Evolutionary conservation across 305 asterid species (phyloP).

Genomic region (Andrographis paniculata): DNA sequence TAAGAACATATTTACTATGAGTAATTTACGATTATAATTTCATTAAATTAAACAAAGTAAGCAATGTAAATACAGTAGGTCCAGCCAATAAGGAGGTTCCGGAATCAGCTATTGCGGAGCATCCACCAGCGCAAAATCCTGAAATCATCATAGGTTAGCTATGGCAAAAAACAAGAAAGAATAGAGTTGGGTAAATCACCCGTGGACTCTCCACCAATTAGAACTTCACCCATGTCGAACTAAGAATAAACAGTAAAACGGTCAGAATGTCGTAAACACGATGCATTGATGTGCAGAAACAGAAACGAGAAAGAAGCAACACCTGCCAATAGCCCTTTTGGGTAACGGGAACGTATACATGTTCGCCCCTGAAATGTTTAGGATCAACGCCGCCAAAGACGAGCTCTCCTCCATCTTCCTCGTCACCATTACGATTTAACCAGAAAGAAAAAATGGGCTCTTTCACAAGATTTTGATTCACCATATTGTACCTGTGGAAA

Average conservation of each 20-base stretch:
- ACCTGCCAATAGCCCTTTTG: slow-evolving; percentile 98
- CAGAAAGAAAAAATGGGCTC: slow-evolving; percentile 81
- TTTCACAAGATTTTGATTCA: slow-evolving; percentile 69
- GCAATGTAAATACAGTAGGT: slow-evolving; percentile 66
- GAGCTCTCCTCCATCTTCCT: slow-evolving; percentile 79
- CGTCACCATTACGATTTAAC: slow-evolving; percentile 57
- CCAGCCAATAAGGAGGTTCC: slow-evolving; percentile 93
- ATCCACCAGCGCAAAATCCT: slow-evolving; percentile 75
- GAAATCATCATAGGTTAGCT: slow-evolving; percentile 10
- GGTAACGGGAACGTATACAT: slow-evolving; percentile 76
- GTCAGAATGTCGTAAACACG: slow-evolving; percentile 3
- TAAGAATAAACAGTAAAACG: slow-evolving; percentile 25
- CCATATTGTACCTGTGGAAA: slow-evolving; percentile 69
- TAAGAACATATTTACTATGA: too few relatives aligned
- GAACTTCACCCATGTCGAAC: slow-evolving; percentile 91
- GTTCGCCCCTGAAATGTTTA: slow-evolving; percentile 74
- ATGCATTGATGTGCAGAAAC: slow-evolving; percentile 1
- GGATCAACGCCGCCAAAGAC: slow-evolving; percentile 90
- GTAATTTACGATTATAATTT: too few relatives aligned
- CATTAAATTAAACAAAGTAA: too few relatives aligned
- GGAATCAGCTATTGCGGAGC: slow-evolving; percentile 92
- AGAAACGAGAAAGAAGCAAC: slow-evolving; percentile 10
- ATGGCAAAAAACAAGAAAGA: slow-evolving; percentile 18
- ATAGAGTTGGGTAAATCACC: slow-evolving; percentile 33
- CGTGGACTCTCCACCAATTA: slow-evolving; percentile 66